phyloP scores from a whole-genome alignment of 495 filamentous ascomycete species.

The Glutinoglossum americanum region DNA sequence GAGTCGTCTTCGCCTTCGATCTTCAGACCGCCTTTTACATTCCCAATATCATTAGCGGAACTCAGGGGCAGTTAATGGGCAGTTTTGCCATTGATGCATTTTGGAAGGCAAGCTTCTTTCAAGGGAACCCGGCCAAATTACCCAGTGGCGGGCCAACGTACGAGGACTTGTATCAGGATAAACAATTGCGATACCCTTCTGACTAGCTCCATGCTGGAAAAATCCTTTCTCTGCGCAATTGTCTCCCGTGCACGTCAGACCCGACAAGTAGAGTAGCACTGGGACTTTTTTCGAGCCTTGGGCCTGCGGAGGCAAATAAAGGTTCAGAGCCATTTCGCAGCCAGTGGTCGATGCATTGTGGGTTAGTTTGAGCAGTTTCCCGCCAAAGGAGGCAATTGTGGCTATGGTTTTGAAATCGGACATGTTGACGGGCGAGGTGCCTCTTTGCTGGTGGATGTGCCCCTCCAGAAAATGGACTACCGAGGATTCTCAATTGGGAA shows the following conservation, averaged over 20 bases:
- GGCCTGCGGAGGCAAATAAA: conserved; percentile 42
- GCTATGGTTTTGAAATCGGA: conserved; percentile 61
- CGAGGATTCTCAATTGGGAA: background rate
- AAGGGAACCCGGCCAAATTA: background rate
- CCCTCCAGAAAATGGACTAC: background rate
- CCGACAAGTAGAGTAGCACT: conserved; percentile 80
- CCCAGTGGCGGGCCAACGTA: conserved; percentile 16
- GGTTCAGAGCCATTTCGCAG: conserved; percentile 47
- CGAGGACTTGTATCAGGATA: conserved; percentile 91
- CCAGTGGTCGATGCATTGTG: conserved; percentile 51
- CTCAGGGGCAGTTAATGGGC: background rate
- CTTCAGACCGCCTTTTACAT: conserved; percentile 35
- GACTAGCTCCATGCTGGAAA: conserved; percentile 61
- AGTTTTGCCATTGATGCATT: background rate
- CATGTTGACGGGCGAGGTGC: conserved; percentile 24
- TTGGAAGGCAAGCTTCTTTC: background rate
- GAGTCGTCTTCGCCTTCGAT: conserved; percentile 61
- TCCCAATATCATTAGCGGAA: background rate
- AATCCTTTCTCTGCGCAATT: conserved; percentile 96
- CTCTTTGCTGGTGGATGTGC: background rate
- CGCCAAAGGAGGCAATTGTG: conserved; percentile 80
- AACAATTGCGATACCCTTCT: conserved; percentile 64
- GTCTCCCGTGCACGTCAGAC: conserved; percentile 84
- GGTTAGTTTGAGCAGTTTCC: conserved; percentile 80
- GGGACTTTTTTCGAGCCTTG: conserved; percentile 38